Percentiles rank a stretch among this genome's conserved stretches.
phyloP scores from a whole-genome alignment of 768 basidiomycete genomes.

The Suillus variegatus region DNA sequence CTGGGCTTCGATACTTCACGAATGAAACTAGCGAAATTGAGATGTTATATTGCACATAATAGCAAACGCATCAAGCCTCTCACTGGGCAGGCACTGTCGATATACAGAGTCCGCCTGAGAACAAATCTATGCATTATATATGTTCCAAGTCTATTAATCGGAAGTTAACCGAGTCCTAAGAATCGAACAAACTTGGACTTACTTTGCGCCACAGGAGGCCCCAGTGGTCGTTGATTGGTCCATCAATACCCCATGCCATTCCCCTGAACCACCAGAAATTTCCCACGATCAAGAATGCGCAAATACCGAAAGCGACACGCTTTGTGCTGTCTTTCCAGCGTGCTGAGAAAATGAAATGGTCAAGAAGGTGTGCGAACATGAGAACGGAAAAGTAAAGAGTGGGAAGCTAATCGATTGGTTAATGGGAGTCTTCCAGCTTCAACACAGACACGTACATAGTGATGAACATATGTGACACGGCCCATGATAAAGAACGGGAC shows the following conservation, averaged over 20 bases:
- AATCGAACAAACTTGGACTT: constrained; percentile 18
- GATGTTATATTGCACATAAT: neutral
- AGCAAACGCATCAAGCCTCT: neutral
- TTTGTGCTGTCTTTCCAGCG: constrained; percentile 67
- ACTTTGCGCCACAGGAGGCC: constrained; percentile 80
- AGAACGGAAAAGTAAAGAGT: constrained; percentile 96
- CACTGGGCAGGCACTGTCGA: neutral
- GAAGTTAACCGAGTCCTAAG: constrained; percentile 10
- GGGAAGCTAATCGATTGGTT: constrained; percentile 62
- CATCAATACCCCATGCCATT: constrained; percentile 90
- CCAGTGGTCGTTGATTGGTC: constrained; percentile 77
- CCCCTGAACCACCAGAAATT: constrained; percentile 96
- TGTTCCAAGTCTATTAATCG: constrained; percentile 28
- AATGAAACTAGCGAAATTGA: neutral
- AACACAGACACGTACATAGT: constrained; percentile 67
- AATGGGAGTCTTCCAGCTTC: neutral
- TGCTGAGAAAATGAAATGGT: constrained; percentile 90
- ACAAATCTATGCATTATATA: constrained; percentile 27
- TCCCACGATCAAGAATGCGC: constrained; percentile 59
- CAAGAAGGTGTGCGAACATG: constrained; percentile 87
- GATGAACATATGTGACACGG: constrained; percentile 93
- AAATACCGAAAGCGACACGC: constrained; percentile 65
- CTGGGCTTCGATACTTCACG: neutral
- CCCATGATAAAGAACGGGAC: constrained; percentile 99
- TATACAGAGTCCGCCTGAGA: neutral